These are phyloP conservation scores for Clarireedia paspali DNA, from an alignment of 2,329 filamentous ascomycete genomes.

Conservation along the genomic window DNA sequence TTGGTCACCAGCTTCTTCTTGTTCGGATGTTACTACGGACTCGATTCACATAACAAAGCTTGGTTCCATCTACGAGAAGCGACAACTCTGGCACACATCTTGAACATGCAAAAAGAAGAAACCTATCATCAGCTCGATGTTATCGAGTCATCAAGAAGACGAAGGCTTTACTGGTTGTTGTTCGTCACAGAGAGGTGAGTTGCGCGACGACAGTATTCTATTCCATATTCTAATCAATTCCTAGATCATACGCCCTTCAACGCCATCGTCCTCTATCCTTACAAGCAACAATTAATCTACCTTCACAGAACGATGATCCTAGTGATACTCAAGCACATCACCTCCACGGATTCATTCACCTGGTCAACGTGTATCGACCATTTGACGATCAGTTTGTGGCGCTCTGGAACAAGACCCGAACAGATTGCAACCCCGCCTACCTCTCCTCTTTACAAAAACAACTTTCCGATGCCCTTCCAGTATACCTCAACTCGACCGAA, in stretches of 20 bases:
- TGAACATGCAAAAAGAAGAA: conserved; percentile 54
- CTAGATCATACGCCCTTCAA: conserved; percentile 62
- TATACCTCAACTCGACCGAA: conserved; percentile 43
- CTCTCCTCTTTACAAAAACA: conserved; percentile 54
- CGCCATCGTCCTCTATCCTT: conserved; percentile 63
- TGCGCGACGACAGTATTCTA: not conserved
- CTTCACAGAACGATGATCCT: conserved; percentile 53
- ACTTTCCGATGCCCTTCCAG: conserved; percentile 46
- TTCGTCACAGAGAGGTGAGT: conserved; percentile 61
- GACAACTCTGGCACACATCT: conserved; percentile 58
- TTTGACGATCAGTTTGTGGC: conserved; percentile 59
- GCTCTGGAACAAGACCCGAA: conserved; percentile 58
- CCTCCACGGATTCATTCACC: conserved; percentile 48
- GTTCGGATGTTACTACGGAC: conserved; percentile 62
- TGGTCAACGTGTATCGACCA: conserved; percentile 56
- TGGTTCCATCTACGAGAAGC: conserved; percentile 77
- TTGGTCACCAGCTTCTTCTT: conserved; percentile 73
- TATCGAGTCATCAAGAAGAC: conserved; percentile 53
- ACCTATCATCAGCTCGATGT: conserved; percentile 51
- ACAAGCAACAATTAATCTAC: conserved; percentile 60
- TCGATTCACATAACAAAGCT: conserved; percentile 67
- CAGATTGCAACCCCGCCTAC: conserved; percentile 49
- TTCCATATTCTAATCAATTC: conserved; percentile 9
- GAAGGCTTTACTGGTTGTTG: conserved; percentile 66
- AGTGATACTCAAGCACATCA: conserved; percentile 46